Evolutionary conservation across 257 asterid species (phyloP).

Genomic region (Lithospermum erythrorhizon): DNA sequence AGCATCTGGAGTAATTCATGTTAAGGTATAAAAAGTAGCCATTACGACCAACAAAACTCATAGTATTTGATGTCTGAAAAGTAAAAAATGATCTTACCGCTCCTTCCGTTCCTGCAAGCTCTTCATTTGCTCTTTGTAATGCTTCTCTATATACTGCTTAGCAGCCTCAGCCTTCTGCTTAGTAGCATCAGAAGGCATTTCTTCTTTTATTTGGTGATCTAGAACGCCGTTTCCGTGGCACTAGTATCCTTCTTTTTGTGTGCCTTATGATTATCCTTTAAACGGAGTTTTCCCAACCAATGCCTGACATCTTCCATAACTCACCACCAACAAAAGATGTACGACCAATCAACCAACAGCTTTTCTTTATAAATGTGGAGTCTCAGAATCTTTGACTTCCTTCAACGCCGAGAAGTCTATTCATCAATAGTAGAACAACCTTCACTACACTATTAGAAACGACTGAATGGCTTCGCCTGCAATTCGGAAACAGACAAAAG

Average conservation of each 20-base stretch:
- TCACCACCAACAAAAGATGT: conserved; percentile 13
- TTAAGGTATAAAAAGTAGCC: not conserved
- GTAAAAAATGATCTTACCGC: conserved; percentile 38
- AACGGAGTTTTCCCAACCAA: conserved; percentile 48
- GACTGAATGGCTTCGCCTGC: conserved; percentile 23
- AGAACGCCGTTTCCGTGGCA: conserved; percentile 51
- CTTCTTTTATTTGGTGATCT: conserved; percentile 48
- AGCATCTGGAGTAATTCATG: not conserved
- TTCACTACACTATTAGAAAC: conserved; percentile 11
- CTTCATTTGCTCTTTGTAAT: conserved; percentile 97
- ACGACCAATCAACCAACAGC: conserved; percentile 17
- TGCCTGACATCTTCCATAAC: conserved; percentile 68
- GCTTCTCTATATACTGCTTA: conserved; percentile 90
- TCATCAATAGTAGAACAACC: conserved; percentile 28
- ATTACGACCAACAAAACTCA: not conserved
- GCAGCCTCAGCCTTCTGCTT: conserved; percentile 95
- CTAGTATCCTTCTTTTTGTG: conserved; percentile 58
- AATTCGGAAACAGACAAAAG: conserved; percentile 17
- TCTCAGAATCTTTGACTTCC: conserved; percentile 13
- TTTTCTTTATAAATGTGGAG: conserved; percentile 13
- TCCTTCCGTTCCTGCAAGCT: conserved; percentile 89
- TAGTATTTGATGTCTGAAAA: not conserved
- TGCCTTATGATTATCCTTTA: conserved; percentile 62
- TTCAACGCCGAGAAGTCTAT: conserved; percentile 21
- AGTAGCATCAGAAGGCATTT: conserved; percentile 82